These are phyloP conservation scores for Trematosphaeria pertusa DNA, from an alignment of 2,329 filamentous ascomycete genomes.

Conservation along the genomic window DNA sequence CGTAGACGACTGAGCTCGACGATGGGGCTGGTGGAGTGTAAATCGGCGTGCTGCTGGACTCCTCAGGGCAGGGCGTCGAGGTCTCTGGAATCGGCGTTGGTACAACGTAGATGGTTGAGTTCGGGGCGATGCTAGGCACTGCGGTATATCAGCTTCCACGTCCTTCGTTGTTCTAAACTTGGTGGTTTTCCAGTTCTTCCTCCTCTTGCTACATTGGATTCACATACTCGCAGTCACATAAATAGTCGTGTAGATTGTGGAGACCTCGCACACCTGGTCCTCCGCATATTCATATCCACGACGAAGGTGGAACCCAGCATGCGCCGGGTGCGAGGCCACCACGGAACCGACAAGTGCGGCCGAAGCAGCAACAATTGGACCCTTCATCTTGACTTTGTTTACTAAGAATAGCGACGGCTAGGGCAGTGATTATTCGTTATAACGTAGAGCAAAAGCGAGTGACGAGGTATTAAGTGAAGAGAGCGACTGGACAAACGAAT, in stretches of 20 bases:
- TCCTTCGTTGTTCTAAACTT: neutral
- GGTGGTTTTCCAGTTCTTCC: neutral
- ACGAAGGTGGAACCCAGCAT: slow-evolving; percentile 64
- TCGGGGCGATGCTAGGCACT: slow-evolving; percentile 33
- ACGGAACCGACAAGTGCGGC: slow-evolving; percentile 60
- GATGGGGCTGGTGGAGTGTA: slow-evolving; percentile 29
- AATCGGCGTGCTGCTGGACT: slow-evolving; percentile 68
- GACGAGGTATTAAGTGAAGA: too few species aligned
- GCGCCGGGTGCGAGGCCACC: slow-evolving; percentile 69
- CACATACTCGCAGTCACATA: slow-evolving; percentile 48
- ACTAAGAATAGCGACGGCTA: slow-evolving; percentile 32
- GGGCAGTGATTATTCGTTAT: slow-evolving; percentile 49
- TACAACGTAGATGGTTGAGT: slow-evolving; percentile 32
- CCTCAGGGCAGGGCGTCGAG: slow-evolving; percentile 79
- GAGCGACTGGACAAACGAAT: too few species aligned
- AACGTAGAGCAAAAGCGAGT: slow-evolving; percentile 37
- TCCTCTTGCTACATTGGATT: slow-evolving; percentile 47
- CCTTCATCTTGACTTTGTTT: slow-evolving; percentile 72
- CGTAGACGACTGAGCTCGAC: slow-evolving; percentile 17
- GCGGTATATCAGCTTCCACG: slow-evolving; percentile 15
- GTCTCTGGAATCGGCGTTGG: slow-evolving; percentile 62
- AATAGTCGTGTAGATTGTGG: slow-evolving; percentile 67
- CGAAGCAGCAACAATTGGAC: slow-evolving; percentile 69
- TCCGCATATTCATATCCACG: slow-evolving; percentile 53
- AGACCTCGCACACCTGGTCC: slow-evolving; percentile 65